A percentile compares a stretch with the other conserved stretches of the same genome.
Conservation (phyloP, 139 green algal genomes). For the Zygnema cylindricum region DNA sequence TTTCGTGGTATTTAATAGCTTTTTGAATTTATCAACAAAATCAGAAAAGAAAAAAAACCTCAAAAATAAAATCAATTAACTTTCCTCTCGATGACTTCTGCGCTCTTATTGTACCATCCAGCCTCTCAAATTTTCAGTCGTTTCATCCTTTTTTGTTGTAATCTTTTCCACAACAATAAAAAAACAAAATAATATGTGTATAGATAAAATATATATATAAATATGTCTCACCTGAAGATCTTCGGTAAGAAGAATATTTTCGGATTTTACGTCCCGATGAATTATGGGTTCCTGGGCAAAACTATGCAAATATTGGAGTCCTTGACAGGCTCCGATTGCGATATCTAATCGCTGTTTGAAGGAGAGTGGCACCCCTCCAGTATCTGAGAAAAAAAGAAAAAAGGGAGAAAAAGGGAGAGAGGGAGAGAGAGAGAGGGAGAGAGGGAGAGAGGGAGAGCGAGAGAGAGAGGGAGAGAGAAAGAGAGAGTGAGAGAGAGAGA, state of each 20-base stretch:
- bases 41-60: too few relatives aligned
- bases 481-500: not conserved
- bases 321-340: conserved; percentile 23
- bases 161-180: too few relatives aligned
- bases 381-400: not conserved
- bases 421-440: not conserved
- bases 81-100: too few relatives aligned
- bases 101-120: too few relatives aligned
- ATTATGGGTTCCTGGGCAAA: conserved; percentile 39
- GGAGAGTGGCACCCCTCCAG: not conserved
- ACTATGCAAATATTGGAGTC: conserved; percentile 52
- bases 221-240: conserved; percentile 34
- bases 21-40: not conserved
- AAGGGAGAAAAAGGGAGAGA: not conserved
- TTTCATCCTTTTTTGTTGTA: too few relatives aligned
- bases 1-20: not conserved
- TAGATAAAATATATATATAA: too few relatives aligned
- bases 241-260: conserved; percentile 43
- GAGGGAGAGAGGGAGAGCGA: not conserved
- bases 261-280: conserved; percentile 54
- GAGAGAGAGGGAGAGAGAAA: not conserved
- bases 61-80: too few relatives aligned
- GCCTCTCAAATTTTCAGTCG: too few relatives aligned
- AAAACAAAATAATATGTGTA: too few relatives aligned
- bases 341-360: conserved; percentile 45